Evolutionary conservation across 257 asterid genomes (phyloP).

Genomic region (Misopates orontium): DNA sequence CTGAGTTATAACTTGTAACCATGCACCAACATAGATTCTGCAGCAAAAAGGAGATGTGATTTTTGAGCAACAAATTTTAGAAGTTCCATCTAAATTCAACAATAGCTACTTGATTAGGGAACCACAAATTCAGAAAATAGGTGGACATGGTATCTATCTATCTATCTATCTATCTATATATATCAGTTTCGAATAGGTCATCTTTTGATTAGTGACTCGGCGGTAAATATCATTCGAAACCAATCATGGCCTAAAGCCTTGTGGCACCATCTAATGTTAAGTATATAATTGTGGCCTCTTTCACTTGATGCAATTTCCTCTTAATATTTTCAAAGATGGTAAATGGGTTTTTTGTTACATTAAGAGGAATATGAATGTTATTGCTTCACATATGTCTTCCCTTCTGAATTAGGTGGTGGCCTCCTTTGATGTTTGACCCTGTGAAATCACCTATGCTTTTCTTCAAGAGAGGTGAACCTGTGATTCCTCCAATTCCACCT

Average conservation of each 20-base stretch:
- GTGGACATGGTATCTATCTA: too few relatives aligned
- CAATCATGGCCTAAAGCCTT: not conserved
- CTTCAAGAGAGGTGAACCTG: slow-evolving; percentile 82
- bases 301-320: slow-evolving; percentile 2
- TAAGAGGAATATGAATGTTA: not conserved
- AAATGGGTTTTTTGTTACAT: not conserved
- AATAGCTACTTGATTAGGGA: too few relatives aligned
- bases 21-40: too few relatives aligned
- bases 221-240: not conserved
- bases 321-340: not conserved
- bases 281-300: slow-evolving; percentile 1
- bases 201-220: too few relatives aligned
- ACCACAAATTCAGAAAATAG: too few relatives aligned
- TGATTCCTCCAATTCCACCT: slow-evolving; percentile 66
- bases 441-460: slow-evolving; percentile 87
- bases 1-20: too few relatives aligned
- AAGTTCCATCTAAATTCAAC: too few relatives aligned
- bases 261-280: slow-evolving; percentile 5
- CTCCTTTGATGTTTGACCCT: slow-evolving; percentile 97
- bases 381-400: slow-evolving; percentile 22
- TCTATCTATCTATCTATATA: too few relatives aligned
- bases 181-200: too few relatives aligned
- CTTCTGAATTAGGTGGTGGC: slow-evolving; percentile 90
- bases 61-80: too few relatives aligned
- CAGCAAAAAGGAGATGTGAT: too few relatives aligned